Conservation (phyloP, 2,329 filamentous ascomycete species). For the Diaporthe capsici region DNA sequence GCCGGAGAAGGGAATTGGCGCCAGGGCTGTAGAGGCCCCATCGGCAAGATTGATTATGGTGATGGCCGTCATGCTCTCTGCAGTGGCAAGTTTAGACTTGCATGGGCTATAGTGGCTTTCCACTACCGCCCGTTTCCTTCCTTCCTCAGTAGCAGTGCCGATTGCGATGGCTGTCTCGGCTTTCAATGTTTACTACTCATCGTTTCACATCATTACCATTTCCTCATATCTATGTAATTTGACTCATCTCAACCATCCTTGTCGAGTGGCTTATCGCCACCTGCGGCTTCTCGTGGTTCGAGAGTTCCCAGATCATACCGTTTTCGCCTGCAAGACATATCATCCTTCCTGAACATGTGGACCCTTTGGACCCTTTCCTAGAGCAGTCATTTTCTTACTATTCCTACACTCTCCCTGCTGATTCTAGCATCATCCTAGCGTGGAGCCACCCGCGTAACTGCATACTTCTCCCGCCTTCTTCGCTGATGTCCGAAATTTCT, state of each 20-base stretch:
- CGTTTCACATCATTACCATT: not conserved
- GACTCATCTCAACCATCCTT: not conserved
- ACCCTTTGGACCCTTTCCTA: conserved; percentile 11
- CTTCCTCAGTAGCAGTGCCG: not conserved
- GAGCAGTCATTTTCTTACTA: conserved; percentile 10
- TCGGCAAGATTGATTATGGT: not conserved
- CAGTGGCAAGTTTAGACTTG: not conserved
- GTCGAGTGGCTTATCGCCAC: not conserved
- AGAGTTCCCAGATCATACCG: not conserved
- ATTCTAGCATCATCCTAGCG: not conserved
- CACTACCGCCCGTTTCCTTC: not conserved
- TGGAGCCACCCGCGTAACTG: conserved; percentile 6
- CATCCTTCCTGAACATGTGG: not conserved
- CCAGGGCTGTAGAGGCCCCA: not conserved
- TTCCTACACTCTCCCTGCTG: not conserved
- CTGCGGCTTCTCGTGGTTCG: not conserved
- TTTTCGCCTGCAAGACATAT: conserved; percentile 3
- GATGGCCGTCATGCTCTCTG: not conserved
- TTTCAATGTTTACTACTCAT: not conserved
- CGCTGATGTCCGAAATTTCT: conserved; percentile 29
- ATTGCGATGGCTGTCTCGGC: not conserved
- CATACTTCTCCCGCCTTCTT: not conserved
- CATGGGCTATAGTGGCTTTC: conserved; percentile 8
- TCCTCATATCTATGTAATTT: not conserved
- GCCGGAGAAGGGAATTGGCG: conserved; percentile 25